Evolutionary conservation across 768 basidiomycete genomes (phyloP), one percentile per base, ranked within the genome.

Genomic region (Phlegmacium glaucopus): DNA sequence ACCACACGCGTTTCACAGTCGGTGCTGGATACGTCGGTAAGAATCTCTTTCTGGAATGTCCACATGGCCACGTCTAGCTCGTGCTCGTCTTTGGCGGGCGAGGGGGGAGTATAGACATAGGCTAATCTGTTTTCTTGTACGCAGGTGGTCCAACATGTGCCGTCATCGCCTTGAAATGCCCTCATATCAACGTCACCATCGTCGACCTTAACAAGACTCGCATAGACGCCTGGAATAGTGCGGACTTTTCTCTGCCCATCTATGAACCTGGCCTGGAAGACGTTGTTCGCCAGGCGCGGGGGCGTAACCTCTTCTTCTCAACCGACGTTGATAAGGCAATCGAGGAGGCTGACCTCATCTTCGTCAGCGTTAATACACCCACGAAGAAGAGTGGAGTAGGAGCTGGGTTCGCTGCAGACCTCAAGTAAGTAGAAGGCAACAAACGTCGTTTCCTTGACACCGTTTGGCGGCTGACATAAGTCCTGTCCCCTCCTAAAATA

Each of bases 311-410:
- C 54, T 96, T 96, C 74, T 98, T 99, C 78, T 88, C 87, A 35
- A 94, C 93, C 39, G 85, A 98, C 55, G 90, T 98, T 54, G 91
- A 96, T 68, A 85, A 85, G 65, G 93, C 77, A 50, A 96, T 99
- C 63, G 79, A 73, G 54, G 94, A 95, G 69, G 95, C 96, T 28
- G 94, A 99, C 64, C 83, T 98, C 54, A 95, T 98, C 71, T 98
- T 98, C 65, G 95, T 98, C 63, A 90, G 87, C 48, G 95, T 98
- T 60, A 98, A 98, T 73, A 98, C 96, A 8, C 96, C 96, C 15
- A 99, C 96, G 45, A 99, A 99, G 80, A 97, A 96, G 79, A 81
- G 79, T 41, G 95, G 95, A 68, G 88, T 99, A 41, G 96, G 96
- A 60, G 94, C 94, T 51, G 96, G 96, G 48, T 96, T 89, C 70